phyloP scores from a whole-genome alignment of 805 yeast genomes.

The Starmerella powellii region DNA sequence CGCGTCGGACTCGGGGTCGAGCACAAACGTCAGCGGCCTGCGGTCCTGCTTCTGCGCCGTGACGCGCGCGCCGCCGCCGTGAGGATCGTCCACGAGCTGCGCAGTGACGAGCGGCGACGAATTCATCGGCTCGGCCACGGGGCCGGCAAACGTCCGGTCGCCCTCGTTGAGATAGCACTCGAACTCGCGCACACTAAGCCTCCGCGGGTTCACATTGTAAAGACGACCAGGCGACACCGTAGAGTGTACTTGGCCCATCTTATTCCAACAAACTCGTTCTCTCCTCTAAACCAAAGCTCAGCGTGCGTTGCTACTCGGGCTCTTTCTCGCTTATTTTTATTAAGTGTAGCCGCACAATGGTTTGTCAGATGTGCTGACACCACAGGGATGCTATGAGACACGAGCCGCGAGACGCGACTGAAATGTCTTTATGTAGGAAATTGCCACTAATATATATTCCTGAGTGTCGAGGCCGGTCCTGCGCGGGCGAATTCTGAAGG shows the following conservation, averaged over 20 bases:
- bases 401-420: background rate
- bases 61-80: background rate
- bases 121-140: conserved; percentile 5
- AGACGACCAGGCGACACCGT: conserved; percentile 10
- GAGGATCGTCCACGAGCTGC: conserved; percentile 6
- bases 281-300: too few species aligned
- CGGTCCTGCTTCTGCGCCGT: conserved; percentile 10
- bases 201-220: conserved; percentile 14
- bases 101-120: conserved; percentile 8
- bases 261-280: too few species aligned
- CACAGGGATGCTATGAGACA: too few species aligned
- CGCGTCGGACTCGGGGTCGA: conserved; percentile 19
- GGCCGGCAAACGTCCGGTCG: conserved; percentile 11
- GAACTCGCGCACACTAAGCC: conserved; percentile 15
- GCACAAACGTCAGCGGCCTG: conserved; percentile 18
- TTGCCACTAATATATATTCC: too few species aligned
- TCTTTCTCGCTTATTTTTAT: too few species aligned
- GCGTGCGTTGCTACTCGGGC: too few species aligned
- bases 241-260: conserved; percentile 23
- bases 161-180: conserved; percentile 17
- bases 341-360: too few species aligned
- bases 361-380: too few species aligned
- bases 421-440: too few species aligned
- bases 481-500: too few species aligned
- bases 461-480: too few species aligned